Evolutionary conservation across 495 filamentous ascomycete genomes (phyloP).

Genomic region (Penicillium lagena): DNA sequence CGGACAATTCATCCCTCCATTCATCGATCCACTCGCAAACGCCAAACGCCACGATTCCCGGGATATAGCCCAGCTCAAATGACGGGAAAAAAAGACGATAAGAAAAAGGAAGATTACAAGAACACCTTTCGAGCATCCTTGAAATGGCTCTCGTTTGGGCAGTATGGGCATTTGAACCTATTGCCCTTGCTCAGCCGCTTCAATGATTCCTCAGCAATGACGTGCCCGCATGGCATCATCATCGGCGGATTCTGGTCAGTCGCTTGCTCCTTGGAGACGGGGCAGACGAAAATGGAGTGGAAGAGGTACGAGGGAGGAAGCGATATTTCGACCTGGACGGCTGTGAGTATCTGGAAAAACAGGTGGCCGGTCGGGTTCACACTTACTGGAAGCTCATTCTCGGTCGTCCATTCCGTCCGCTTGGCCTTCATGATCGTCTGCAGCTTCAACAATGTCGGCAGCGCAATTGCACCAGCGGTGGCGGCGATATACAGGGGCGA

Average conservation of each 20-base stretch:
- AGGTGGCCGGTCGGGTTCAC: not conserved
- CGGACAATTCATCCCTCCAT: no score
- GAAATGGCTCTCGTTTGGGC: slow-evolving; percentile 72
- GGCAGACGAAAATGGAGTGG: slow-evolving; percentile 96
- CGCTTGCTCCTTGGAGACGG: slow-evolving; percentile 91
- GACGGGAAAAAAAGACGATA: not conserved
- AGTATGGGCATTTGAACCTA: slow-evolving; percentile 94
- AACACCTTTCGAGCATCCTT: slow-evolving; percentile 73
- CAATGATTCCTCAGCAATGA: slow-evolving; percentile 80
- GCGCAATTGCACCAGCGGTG: slow-evolving; percentile 84
- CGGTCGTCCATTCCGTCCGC: slow-evolving; percentile 89
- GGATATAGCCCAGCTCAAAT: not conserved
- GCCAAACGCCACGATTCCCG: not conserved
- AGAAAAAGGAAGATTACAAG: slow-evolving; percentile 23
- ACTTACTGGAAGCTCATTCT: slow-evolving; percentile 76
- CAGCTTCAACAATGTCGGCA: slow-evolving; percentile 79
- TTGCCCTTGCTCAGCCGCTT: slow-evolving; percentile 68
- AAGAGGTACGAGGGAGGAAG: slow-evolving; percentile 82
- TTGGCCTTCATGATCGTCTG: slow-evolving; percentile 77
- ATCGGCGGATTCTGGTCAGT: slow-evolving; percentile 92
- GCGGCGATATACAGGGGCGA: slow-evolving; percentile 86
- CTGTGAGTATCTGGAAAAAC: not conserved
- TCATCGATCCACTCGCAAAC: no score
- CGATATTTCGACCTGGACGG: slow-evolving; percentile 68
- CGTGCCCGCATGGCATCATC: slow-evolving; percentile 97